A percentile compares a stretch with the other conserved stretches of the same genome.
Evolutionary conservation across 306 rosid species (phyloP).

Genomic region (Hylodesmum podocarpum): DNA sequence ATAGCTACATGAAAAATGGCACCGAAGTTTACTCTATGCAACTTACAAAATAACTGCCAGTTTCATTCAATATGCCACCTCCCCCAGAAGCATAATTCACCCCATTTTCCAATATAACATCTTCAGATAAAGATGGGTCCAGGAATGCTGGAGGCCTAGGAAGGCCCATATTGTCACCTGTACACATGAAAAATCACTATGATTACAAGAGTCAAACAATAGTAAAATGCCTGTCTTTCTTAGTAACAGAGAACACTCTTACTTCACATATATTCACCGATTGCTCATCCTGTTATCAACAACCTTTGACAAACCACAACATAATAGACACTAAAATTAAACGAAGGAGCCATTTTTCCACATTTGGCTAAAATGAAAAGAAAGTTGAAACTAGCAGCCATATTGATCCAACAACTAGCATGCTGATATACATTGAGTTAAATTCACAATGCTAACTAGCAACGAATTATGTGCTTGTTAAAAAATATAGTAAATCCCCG

Average conservation of each 20-base stretch:
- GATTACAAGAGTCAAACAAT: background rate
- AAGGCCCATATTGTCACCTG: constrained; percentile 77
- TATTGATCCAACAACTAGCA: background rate
- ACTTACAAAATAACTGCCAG: constrained; percentile 85
- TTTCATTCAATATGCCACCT: constrained; percentile 88
- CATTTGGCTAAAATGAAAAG: background rate
- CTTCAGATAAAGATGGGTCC: constrained; percentile 73
- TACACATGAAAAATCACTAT: constrained; percentile 17
- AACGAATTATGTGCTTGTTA: background rate
- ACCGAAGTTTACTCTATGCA: background rate
- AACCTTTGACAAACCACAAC: background rate
- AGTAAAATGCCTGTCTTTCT: background rate
- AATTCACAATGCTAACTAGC: background rate
- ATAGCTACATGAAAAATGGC: background rate
- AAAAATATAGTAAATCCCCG: background rate
- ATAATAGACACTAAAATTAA: background rate
- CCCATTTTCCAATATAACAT: constrained; percentile 67
- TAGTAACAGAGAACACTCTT: background rate
- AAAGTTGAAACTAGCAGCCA: background rate
- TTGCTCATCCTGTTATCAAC: background rate
- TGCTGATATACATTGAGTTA: background rate
- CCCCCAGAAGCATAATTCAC: constrained; percentile 97
- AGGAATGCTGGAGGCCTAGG: constrained; percentile 91
- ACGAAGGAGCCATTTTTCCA: background rate
- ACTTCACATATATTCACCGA: background rate